phyloP scores from a whole-genome alignment of 495 filamentous ascomycete species.

The Aspergillus homomorphus region DNA sequence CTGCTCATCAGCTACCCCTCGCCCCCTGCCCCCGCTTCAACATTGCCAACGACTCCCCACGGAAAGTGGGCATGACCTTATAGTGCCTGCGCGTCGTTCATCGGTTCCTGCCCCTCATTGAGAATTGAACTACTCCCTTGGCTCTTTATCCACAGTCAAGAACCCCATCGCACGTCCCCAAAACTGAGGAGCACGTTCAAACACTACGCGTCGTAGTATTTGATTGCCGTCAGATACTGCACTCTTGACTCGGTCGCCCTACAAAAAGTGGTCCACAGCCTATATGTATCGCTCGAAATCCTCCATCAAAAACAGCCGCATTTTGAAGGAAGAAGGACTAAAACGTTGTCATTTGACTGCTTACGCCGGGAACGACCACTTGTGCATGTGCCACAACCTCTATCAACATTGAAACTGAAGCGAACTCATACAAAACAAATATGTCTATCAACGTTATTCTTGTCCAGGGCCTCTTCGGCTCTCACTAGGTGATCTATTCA shows the following conservation, averaged over 20 bases:
- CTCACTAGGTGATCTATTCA: constrained; percentile 29
- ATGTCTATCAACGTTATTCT: constrained; percentile 29
- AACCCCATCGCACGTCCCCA: neutral
- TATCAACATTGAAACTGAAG: constrained; percentile 8
- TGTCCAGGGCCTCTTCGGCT: constrained; percentile 28
- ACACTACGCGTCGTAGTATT: constrained; percentile 17
- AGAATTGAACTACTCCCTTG: neutral
- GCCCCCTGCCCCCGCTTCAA: constrained; percentile 18
- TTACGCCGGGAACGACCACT: neutral
- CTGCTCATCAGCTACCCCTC: constrained; percentile 6
- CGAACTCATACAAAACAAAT: constrained; percentile 10
- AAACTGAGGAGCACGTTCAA: neutral
- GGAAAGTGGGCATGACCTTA: constrained; percentile 19
- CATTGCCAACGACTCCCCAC: constrained; percentile 18
- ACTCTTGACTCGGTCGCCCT: neutral
- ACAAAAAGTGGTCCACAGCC: constrained; percentile 5
- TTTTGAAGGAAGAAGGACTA: constrained; percentile 6
- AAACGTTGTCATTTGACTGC: neutral
- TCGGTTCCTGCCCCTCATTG: constrained; percentile 6
- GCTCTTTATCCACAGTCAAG: neutral
- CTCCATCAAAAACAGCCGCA: constrained; percentile 6
- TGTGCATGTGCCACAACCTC: constrained; percentile 11
- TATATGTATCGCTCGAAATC: constrained; percentile 24
- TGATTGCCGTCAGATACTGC: constrained; percentile 2
- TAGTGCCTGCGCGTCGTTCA: constrained; percentile 9